These are phyloP conservation scores for Neurospora terricola DNA, from an alignment of 495 filamentous ascomycete species.

Conservation along the genomic window DNA sequence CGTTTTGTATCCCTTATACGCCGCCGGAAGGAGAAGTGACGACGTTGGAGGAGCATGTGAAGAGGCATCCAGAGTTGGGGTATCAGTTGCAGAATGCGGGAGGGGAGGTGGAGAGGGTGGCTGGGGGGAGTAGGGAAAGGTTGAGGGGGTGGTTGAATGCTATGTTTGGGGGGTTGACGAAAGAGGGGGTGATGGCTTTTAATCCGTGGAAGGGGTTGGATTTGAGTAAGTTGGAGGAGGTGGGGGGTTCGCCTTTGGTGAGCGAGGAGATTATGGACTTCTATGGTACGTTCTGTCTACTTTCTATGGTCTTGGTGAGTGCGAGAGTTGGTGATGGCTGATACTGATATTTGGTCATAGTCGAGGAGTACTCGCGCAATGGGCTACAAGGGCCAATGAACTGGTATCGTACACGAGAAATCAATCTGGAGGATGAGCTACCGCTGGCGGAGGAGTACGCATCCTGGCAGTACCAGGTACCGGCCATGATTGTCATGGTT, in stretches of 20 bases:
- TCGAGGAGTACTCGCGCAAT: neutral
- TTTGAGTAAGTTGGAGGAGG: neutral
- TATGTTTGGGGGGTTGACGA: neutral
- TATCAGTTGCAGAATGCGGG: neutral
- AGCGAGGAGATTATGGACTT: neutral
- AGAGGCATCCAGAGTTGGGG: neutral
- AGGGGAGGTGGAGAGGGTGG: neutral
- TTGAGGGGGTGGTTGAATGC: neutral
- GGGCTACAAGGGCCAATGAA: neutral
- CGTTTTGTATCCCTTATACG: neutral
- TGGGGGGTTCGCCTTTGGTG: neutral
- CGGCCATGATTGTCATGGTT: neutral
- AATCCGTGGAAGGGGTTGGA: neutral
- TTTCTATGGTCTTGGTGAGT: neutral
- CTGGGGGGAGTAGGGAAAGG: neutral
- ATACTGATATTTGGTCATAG: neutral
- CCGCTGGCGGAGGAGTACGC: neutral
- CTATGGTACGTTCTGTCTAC: neutral
- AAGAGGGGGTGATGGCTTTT: neutral
- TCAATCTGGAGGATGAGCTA: neutral
- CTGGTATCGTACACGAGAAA: neutral
- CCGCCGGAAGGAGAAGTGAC: neutral
- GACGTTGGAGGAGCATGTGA: neutral
- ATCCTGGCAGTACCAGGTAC: neutral
- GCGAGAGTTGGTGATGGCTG: neutral